phyloP scores from a whole-genome alignment of 495 filamentous ascomycete species.

The Podospora anserina region DNA sequence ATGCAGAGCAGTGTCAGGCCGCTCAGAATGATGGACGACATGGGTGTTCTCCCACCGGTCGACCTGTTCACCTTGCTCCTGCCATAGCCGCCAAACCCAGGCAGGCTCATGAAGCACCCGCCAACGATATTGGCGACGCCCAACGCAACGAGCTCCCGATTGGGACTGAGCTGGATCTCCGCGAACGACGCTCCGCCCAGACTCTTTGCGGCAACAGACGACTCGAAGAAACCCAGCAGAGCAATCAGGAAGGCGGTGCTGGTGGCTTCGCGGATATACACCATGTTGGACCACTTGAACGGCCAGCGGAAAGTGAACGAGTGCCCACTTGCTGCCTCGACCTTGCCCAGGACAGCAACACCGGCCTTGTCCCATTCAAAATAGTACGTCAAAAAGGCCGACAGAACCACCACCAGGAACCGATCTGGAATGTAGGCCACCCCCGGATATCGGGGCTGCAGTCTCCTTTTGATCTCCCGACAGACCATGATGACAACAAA shows the following conservation, averaged over 20 bases:
- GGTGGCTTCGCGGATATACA: slow-evolving; percentile 80
- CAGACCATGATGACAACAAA: slow-evolving; percentile 88
- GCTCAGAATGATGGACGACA: slow-evolving; percentile 82
- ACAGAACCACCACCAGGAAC: slow-evolving; percentile 83
- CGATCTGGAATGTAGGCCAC: slow-evolving; percentile 92
- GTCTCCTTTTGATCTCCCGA: slow-evolving; percentile 71
- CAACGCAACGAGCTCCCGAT: slow-evolving; percentile 90
- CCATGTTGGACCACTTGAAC: slow-evolving; percentile 68
- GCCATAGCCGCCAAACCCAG: slow-evolving; percentile 94
- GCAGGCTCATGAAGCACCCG: slow-evolving; percentile 86
- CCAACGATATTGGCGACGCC: slow-evolving; percentile 86
- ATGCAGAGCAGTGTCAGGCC: slow-evolving; percentile 78
- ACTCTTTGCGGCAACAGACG: slow-evolving; percentile 93
- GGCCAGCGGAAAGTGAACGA: slow-evolving; percentile 84
- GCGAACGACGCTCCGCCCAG: slow-evolving; percentile 66
- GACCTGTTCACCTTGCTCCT: slow-evolving; percentile 90
- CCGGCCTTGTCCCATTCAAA: slow-evolving; percentile 78
- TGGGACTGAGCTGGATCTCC: slow-evolving; percentile 78
- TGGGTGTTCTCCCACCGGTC: slow-evolving; percentile 87
- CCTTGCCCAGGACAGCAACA: slow-evolving; percentile 76
- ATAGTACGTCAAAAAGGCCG: slow-evolving; percentile 74
- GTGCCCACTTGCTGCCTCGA: slow-evolving; percentile 63
- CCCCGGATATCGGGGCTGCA: slow-evolving; percentile 75
- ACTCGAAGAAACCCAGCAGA: slow-evolving; percentile 96
- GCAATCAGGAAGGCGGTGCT: slow-evolving; percentile 92